Conservation (phyloP, 1,284 basidiomycete species). For the Leccinum fuscescens region DNA sequence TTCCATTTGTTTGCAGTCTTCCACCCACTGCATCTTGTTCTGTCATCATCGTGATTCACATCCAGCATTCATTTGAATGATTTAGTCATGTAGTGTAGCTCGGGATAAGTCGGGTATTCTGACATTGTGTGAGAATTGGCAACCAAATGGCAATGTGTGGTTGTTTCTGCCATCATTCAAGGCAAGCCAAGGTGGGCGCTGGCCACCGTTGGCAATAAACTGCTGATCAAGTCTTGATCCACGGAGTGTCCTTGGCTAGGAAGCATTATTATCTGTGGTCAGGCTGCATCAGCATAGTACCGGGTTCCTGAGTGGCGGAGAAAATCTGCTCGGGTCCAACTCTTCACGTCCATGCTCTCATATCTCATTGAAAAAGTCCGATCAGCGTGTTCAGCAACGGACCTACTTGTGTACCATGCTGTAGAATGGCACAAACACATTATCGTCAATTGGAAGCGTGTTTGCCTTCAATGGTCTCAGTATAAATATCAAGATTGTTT, state of each 20-base stretch:
- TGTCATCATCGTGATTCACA: constrained; percentile 14
- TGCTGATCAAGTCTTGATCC: not conserved
- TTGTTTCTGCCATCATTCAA: not conserved
- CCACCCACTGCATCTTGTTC: constrained; percentile 4
- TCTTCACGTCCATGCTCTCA: not conserved
- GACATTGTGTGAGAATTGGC: constrained; percentile 7
- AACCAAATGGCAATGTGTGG: constrained; percentile 1
- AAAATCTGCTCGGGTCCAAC: not conserved
- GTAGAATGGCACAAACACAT: constrained; percentile 9
- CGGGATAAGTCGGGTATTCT: constrained; percentile 9
- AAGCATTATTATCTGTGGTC: not conserved
- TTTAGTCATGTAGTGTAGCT: constrained; percentile 30
- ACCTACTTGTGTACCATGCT: constrained; percentile 22
- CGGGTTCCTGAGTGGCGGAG: not conserved
- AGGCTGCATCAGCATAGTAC: not conserved
- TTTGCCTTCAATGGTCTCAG: not conserved
- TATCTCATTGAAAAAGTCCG: not conserved
- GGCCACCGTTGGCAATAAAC: constrained; percentile 12
- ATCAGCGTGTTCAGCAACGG: constrained; percentile 2
- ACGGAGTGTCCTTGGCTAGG: not conserved
- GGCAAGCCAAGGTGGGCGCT: not conserved
- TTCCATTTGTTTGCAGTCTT: constrained; percentile 21
- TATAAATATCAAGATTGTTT: constrained; percentile 23
- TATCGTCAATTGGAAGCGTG: not conserved
- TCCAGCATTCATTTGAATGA: constrained; percentile 26